These are phyloP conservation scores for Elaeis oleifera DNA, from an alignment of 202 grass and related monocot genomes.

Conservation along the genomic window DNA sequence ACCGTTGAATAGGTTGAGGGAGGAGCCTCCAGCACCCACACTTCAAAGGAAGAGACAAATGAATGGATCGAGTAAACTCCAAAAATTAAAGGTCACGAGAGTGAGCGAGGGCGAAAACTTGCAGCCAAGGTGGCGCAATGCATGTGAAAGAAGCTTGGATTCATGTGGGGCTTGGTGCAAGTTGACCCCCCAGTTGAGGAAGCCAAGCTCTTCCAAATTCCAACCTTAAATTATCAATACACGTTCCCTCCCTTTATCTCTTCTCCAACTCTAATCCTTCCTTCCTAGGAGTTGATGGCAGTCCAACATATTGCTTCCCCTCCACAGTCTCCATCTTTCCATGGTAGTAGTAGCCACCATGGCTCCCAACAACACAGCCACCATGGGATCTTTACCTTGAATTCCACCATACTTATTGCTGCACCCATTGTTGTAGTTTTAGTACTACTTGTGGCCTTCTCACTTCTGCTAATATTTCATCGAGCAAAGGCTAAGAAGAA, in stretches of 20 bases:
- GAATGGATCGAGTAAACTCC: no score
- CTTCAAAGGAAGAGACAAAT: no score
- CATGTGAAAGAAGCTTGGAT: slow-evolving; percentile 34
- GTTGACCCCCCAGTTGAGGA: slow-evolving; percentile 14
- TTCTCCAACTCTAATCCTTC: neutral
- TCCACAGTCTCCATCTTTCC: neutral
- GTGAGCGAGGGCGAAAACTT: neutral
- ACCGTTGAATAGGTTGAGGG: no score
- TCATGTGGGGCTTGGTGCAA: slow-evolving; percentile 23
- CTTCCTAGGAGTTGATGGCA: slow-evolving; percentile 4
- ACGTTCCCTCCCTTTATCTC: neutral
- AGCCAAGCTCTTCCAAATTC: neutral
- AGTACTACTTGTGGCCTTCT: slow-evolving; percentile 12
- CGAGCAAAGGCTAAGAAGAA: slow-evolving; percentile 24
- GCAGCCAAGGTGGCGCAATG: slow-evolving; percentile 17
- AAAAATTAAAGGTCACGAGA: slow-evolving; percentile 32
- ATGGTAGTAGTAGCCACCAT: neutral
- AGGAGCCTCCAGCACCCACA: no score
- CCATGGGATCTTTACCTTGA: slow-evolving; percentile 3
- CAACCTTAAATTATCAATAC: no score
- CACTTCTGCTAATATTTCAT: slow-evolving; percentile 17
- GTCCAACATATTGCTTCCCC: slow-evolving; percentile 14
- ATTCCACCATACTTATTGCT: slow-evolving; percentile 18
- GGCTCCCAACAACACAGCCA: neutral
- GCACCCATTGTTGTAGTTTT: slow-evolving; percentile 23